phyloP scores from a whole-genome alignment of 192 early-diverging fungal genomes.

The Backusella mclennaniae region DNA sequence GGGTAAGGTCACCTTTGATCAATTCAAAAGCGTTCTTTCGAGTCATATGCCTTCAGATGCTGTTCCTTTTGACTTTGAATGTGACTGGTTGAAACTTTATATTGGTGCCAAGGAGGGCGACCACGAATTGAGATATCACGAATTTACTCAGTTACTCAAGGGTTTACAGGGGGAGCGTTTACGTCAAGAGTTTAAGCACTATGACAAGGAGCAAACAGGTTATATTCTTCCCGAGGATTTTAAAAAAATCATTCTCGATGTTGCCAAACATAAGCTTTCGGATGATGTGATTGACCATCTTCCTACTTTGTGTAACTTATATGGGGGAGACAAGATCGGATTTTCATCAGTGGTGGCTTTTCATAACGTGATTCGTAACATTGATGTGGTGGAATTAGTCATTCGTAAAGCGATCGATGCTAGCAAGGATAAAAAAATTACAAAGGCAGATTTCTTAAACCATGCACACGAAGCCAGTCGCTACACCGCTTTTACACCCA shows the following conservation, averaged over 20 bases:
- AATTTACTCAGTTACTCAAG: conserved; percentile 70
- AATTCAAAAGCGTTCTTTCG: conserved; percentile 64
- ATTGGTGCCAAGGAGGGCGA: conserved; percentile 51
- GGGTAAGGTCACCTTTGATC: conserved; percentile 62
- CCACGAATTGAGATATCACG: conserved; percentile 65
- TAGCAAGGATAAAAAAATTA: conserved; percentile 52
- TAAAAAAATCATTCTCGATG: conserved; percentile 57
- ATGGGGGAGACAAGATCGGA: conserved; percentile 54
- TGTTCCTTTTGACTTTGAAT: conserved; percentile 67
- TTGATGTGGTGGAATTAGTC: conserved; percentile 68
- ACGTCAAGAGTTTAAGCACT: conserved; percentile 68
- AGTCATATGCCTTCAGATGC: conserved; percentile 51
- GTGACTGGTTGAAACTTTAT: conserved; percentile 72
- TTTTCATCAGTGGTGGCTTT: conserved; percentile 65
- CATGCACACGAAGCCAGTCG: conserved; percentile 53
- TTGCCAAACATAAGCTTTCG: conserved; percentile 65
- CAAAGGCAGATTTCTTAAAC: conserved; percentile 62
- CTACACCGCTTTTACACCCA: conserved; percentile 64
- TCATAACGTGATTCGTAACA: conserved; percentile 58
- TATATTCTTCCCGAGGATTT: conserved; percentile 60
- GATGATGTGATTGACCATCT: conserved; percentile 62
- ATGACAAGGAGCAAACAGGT: conserved; percentile 63
- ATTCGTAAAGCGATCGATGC: conserved; percentile 49
- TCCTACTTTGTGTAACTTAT: conserved; percentile 57
- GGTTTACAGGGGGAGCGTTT: conserved; percentile 68